phyloP scores from a whole-genome alignment of 2,329 filamentous ascomycete genomes.

The Diaporthe aspalathi region DNA sequence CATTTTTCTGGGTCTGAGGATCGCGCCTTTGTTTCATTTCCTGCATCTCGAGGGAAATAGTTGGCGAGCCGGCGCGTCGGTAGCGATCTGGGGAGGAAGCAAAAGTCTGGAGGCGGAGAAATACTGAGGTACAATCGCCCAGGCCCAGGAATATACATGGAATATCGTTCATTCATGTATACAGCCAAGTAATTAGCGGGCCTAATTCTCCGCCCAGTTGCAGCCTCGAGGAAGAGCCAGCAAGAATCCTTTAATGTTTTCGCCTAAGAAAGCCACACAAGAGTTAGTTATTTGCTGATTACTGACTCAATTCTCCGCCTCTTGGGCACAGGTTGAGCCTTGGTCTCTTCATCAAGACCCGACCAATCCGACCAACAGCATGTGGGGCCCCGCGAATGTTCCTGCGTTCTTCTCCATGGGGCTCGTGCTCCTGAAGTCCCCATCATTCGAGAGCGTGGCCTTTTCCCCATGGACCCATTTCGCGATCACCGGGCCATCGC shows the following conservation, averaged over 20 bases:
- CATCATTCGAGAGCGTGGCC: constrained; percentile 17
- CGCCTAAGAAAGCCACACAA: not conserved
- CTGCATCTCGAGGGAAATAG: not conserved
- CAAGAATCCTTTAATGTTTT: not conserved
- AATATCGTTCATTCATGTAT: not conserved
- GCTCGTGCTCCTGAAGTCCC: constrained; percentile 14
- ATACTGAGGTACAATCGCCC: not conserved
- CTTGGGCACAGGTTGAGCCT: not conserved
- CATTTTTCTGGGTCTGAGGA: not conserved
- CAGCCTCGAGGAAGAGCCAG: not conserved
- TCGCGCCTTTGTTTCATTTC: not conserved
- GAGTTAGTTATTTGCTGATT: too few species aligned
- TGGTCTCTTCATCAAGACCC: not conserved
- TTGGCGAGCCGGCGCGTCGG: constrained; percentile 1
- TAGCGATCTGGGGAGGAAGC: not conserved
- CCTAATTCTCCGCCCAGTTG: constrained; percentile 3
- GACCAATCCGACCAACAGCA: not conserved
- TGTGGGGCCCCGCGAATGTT: constrained; percentile 14
- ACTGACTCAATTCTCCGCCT: constrained; percentile 26
- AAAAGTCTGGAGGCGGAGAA: constrained; percentile 20
- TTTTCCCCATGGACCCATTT: constrained; percentile 1
- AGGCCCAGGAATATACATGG: not conserved
- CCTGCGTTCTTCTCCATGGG: constrained; percentile 11
- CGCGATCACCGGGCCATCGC: constrained; percentile 16
- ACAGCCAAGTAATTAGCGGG: constrained; percentile 8